phyloP scores from a whole-genome alignment of 257 asterid species.

The Ophiorrhiza pumila region DNA sequence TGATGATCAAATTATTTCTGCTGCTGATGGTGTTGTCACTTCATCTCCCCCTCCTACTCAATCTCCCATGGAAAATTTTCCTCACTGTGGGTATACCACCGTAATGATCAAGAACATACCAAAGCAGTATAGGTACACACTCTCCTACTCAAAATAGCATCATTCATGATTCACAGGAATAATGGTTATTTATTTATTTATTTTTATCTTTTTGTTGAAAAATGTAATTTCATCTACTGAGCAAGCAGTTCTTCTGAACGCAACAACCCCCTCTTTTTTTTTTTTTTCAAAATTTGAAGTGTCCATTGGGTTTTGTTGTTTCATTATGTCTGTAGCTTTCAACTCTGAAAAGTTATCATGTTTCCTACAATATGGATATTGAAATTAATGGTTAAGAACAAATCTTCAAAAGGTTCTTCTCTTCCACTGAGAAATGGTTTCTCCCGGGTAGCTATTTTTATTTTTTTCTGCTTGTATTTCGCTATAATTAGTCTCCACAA shows the following conservation, averaged over 20 bases:
- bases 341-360: no score
- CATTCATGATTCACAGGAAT: neutral
- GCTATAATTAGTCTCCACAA: no score
- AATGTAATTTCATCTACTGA: neutral
- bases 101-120: slow-evolving; percentile 17
- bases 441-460: no score
- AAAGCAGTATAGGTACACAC: slow-evolving; percentile 2
- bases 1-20: neutral
- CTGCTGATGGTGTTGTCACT: neutral
- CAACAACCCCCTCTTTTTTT: neutral
- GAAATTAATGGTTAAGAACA: neutral
- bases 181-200: neutral
- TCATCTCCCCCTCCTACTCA: neutral
- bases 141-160: neutral
- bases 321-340: neutral
- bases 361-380: neutral
- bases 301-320: no score
- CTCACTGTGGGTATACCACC: neutral
- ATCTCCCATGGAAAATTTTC: neutral
- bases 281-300: neutral
- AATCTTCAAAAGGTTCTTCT: neutral
- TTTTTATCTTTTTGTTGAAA: neutral
- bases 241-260: neutral
- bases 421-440: no score
- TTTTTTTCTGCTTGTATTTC: neutral